phyloP scores from a whole-genome alignment of 768 basidiomycete genomes.

The Mycena crocata region DNA sequence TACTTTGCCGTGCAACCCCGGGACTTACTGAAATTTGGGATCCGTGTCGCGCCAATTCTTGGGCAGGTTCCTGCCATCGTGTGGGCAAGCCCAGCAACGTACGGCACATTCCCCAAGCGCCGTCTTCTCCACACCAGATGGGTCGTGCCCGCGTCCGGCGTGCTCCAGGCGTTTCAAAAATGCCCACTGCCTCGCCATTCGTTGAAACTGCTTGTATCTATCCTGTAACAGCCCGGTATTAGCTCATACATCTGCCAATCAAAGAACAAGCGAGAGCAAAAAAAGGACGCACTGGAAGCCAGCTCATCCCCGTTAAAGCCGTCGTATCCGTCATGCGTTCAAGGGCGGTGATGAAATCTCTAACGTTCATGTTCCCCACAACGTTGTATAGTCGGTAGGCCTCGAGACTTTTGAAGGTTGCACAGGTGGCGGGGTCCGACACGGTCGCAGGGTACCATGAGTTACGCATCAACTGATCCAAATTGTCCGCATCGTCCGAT shows the following conservation, averaged over 20 bases:
- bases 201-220: not conserved
- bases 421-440: not conserved
- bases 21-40: not conserved
- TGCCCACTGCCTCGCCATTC: constrained; percentile 1
- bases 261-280: too few relatives aligned
- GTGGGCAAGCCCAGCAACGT: constrained; percentile 36
- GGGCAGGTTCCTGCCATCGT: constrained; percentile 29
- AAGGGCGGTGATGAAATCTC: not conserved
- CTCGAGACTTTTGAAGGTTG: not conserved
- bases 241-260: too few relatives aligned
- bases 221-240: not conserved
- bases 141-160: constrained; percentile 14
- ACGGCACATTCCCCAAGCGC: constrained; percentile 24
- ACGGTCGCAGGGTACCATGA: not conserved
- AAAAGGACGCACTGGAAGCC: constrained; percentile 11
- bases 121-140: constrained; percentile 17
- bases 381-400: not conserved
- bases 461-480: not conserved
- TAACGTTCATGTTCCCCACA: not conserved
- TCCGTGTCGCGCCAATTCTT: constrained; percentile 21
- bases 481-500: not conserved
- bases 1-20: not conserved
- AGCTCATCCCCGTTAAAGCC: not conserved
- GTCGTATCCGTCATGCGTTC: not conserved
- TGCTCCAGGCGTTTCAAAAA: not conserved